Conservation (phyloP, 2,329 filamentous ascomycete species). For the Thielaviopsis ethacetica region DNA sequence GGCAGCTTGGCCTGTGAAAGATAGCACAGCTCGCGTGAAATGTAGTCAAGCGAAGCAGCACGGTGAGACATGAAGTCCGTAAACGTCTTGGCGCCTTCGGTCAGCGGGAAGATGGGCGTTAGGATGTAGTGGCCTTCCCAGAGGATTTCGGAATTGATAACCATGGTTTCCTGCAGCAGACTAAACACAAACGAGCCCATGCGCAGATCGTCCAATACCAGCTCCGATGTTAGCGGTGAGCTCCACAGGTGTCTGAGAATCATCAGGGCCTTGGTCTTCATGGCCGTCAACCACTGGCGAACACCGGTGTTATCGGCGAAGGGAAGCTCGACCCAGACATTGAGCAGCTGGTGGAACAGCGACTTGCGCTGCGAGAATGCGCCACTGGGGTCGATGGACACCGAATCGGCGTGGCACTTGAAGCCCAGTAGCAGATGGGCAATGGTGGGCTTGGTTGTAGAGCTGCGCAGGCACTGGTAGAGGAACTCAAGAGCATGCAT, state of each 20-base stretch:
- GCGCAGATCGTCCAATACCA: slow-evolving; percentile 67
- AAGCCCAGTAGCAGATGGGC: slow-evolving; percentile 88
- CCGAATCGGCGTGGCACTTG: slow-evolving; percentile 51
- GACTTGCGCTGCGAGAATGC: slow-evolving; percentile 57
- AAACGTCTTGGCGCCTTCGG: slow-evolving; percentile 50
- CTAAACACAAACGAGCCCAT: slow-evolving; percentile 65
- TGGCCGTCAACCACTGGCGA: slow-evolving; percentile 49
- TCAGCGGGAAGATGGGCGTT: slow-evolving; percentile 51
- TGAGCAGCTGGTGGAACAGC: slow-evolving; percentile 68
- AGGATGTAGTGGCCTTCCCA: slow-evolving; percentile 57
- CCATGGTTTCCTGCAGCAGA: slow-evolving; percentile 52
- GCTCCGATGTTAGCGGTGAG: slow-evolving; percentile 57
- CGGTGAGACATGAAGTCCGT: slow-evolving; percentile 65
- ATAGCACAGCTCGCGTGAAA: slow-evolving; percentile 67
- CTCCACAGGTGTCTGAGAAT: slow-evolving; percentile 72
- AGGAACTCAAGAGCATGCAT: slow-evolving; percentile 74
- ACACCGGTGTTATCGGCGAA: slow-evolving; percentile 44
- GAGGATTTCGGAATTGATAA: slow-evolving; percentile 49
- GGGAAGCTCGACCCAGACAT: slow-evolving; percentile 53
- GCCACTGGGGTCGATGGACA: slow-evolving; percentile 52
- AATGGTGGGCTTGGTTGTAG: slow-evolving; percentile 64
- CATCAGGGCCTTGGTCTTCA: slow-evolving; percentile 53
- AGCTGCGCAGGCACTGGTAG: slow-evolving; percentile 59
- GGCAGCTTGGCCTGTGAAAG: slow-evolving; percentile 56
- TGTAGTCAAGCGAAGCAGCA: slow-evolving; percentile 67